These are phyloP conservation scores for Rhodosporidiobolus sp. DNA, from an alignment of 768 basidiomycete genomes.

Conservation along the genomic window DNA sequence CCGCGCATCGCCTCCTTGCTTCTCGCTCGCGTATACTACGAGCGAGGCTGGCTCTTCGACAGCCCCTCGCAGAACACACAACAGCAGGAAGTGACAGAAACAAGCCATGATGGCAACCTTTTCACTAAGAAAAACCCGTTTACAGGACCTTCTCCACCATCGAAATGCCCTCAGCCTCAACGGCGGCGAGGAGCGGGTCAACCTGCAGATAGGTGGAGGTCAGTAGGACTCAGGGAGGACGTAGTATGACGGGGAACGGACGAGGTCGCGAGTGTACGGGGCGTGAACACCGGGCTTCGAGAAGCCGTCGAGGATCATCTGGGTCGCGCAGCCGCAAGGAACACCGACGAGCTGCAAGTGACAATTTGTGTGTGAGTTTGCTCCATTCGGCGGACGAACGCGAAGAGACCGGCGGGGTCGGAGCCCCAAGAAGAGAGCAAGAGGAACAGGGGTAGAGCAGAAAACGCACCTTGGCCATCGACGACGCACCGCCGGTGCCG, in stretches of 20 bases:
- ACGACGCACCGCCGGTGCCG: slow-evolving; percentile 61
- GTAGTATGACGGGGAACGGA: background rate
- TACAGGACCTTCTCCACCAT: slow-evolving; percentile 40
- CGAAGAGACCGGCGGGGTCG: too few relatives aligned
- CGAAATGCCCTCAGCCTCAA: slow-evolving; percentile 47
- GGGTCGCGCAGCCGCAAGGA: slow-evolving; percentile 89
- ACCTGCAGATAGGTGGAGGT: background rate
- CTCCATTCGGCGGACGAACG: too few relatives aligned
- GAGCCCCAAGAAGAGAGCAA: too few relatives aligned
- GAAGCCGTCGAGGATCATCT: slow-evolving; percentile 84
- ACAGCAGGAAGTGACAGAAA: background rate
- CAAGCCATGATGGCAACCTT: background rate
- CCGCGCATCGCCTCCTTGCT: too few relatives aligned
- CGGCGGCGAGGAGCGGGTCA: slow-evolving; percentile 42
- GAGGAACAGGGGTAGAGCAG: too few relatives aligned
- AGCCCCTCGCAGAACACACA: too few relatives aligned
- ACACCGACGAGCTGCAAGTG: slow-evolving; percentile 74
- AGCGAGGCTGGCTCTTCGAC: too few relatives aligned
- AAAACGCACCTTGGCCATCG: slow-evolving; percentile 52
- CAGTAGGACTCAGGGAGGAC: background rate
- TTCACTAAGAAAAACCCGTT: background rate
- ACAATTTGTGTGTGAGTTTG: slow-evolving; percentile 54
- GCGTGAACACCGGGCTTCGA: slow-evolving; percentile 75
- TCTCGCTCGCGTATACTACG: too few relatives aligned
- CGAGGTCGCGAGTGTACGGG: slow-evolving; percentile 61